These are phyloP conservation scores for Ustilago xerochloae DNA, from an alignment of 1,284 basidiomycete genomes.

Conservation along the genomic window DNA sequence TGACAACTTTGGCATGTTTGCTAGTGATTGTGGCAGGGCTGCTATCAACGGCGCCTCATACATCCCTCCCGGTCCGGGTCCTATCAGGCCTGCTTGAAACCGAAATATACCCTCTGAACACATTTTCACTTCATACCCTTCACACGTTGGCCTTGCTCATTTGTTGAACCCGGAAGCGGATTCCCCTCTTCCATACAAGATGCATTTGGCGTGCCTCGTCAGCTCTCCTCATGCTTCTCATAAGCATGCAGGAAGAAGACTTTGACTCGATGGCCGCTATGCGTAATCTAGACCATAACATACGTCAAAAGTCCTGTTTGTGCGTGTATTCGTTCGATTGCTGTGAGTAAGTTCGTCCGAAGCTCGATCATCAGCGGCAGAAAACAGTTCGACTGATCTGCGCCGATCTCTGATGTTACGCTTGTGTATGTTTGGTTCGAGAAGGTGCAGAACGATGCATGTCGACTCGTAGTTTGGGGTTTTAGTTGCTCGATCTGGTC, in stretches of 20 bases:
- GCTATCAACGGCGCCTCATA: constrained; percentile 21
- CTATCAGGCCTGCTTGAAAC: constrained; percentile 5
- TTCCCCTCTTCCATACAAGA: not conserved
- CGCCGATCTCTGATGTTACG: too few relatives aligned
- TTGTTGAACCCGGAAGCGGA: not conserved
- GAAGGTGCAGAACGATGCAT: too few relatives aligned
- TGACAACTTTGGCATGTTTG: constrained; percentile 36
- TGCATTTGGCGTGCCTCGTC: not conserved
- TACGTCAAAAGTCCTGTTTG: not conserved
- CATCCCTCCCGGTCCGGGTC: constrained; percentile 22
- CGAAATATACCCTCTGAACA: not conserved
- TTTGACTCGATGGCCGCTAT: not conserved
- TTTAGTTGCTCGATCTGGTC: too few relatives aligned
- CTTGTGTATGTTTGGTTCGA: too few relatives aligned
- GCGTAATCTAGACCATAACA: not conserved
- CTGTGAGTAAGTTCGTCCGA: too few relatives aligned
- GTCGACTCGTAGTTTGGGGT: too few relatives aligned
- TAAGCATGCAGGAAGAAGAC: not conserved
- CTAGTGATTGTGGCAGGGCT: constrained; percentile 36
- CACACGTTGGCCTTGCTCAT: not conserved
- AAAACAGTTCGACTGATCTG: too few relatives aligned
- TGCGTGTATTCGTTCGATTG: too few relatives aligned
- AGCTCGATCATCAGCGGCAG: too few relatives aligned
- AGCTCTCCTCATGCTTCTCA: not conserved
- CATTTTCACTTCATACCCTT: too few relatives aligned